Conservation (phyloP, 306 rosid species). For the Quercus wislizeni region DNA sequence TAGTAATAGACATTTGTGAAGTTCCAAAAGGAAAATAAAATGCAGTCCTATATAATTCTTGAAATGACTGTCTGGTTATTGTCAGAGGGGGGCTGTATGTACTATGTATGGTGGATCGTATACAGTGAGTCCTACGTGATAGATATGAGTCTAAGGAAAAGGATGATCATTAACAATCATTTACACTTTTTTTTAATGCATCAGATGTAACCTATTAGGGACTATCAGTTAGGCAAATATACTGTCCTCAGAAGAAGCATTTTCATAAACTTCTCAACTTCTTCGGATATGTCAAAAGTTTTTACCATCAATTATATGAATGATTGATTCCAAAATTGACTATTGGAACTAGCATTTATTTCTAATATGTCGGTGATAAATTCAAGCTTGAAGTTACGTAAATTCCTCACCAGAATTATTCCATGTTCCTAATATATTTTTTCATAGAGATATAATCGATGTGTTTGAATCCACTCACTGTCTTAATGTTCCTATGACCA, state of each 20-base stretch:
- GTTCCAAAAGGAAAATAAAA: not conserved
- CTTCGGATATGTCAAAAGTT: not conserved
- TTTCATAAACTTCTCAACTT: not conserved
- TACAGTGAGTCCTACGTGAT: not conserved
- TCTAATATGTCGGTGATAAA: no score
- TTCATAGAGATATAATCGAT: no score
- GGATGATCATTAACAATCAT: not conserved
- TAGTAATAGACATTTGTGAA: not conserved
- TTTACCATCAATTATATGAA: no score
- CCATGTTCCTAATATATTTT: no score
- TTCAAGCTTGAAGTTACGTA: no score
- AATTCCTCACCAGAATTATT: no score
- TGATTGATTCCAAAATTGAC: no score
- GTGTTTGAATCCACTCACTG: no score
- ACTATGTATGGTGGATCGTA: not conserved
- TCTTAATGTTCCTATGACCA: no score
- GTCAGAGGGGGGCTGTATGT: not conserved
- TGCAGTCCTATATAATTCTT: not conserved
- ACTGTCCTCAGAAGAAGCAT: not conserved
- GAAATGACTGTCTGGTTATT: not conserved
- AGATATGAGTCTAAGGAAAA: not conserved
- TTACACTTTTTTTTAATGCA: not conserved
- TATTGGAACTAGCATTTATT: no score
- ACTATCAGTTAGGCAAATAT: not conserved
- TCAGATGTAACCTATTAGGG: not conserved